Evolutionary conservation across 768 basidiomycete species (phyloP).

Genomic region (Leccinum arenicola): DNA sequence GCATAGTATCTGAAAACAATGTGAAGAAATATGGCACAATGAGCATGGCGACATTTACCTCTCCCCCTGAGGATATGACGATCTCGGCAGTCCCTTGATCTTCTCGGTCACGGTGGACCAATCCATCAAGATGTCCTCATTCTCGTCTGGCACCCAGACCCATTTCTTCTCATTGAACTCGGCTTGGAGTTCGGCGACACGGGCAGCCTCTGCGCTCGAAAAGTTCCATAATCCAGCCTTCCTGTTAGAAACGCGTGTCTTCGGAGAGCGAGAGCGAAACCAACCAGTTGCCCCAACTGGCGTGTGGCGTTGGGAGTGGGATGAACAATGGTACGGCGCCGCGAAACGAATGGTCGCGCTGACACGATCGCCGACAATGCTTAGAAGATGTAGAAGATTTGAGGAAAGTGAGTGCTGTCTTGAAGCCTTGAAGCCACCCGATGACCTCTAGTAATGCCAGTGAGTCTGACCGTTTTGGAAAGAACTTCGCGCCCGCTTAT

Average conservation of each 20-base stretch:
- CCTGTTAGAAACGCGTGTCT: not conserved
- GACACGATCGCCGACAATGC: not conserved
- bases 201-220: slow-evolving; percentile 67
- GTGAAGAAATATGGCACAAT: slow-evolving; percentile 5
- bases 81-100: slow-evolving; percentile 82
- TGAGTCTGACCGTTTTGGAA: slow-evolving; percentile 6
- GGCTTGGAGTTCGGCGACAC: slow-evolving; percentile 81
- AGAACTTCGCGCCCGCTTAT: not conserved
- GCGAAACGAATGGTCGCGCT: not conserved
- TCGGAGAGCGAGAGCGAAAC: too few species aligned
- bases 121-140: slow-evolving; percentile 94
- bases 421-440: too few species aligned
- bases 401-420: not conserved
- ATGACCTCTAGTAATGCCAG: too few species aligned
- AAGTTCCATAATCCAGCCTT: slow-evolving; percentile 46
- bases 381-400: not conserved
- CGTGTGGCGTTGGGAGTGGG: too few species aligned
- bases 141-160: slow-evolving; percentile 95
- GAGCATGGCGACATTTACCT: slow-evolving; percentile 44
- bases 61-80: slow-evolving; percentile 79
- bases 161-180: slow-evolving; percentile 98
- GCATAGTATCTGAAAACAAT: slow-evolving; percentile 46
- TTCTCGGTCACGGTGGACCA: slow-evolving; percentile 72
- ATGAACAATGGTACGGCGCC: slow-evolving; percentile 7
- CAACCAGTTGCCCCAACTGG: too few species aligned